phyloP scores from a whole-genome alignment of 192 early-diverging fungal species.

The Backusella mclennaniae region DNA sequence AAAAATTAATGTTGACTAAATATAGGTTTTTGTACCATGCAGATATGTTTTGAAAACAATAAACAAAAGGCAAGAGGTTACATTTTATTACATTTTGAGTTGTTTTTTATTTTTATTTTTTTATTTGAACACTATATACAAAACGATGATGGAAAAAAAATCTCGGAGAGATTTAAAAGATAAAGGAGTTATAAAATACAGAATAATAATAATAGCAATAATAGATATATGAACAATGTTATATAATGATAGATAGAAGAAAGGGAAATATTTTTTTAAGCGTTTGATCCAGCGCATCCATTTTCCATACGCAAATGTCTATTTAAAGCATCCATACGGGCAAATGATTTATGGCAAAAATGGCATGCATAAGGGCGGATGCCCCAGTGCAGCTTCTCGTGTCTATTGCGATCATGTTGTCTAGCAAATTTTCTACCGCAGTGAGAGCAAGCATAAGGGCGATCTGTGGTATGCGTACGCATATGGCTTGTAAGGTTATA shows the following conservation, averaged over 20 bases:
- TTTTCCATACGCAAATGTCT: conserved; percentile 50
- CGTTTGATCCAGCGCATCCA: conserved; percentile 18
- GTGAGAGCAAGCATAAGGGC: conserved; percentile 64
- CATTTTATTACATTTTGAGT: background rate
- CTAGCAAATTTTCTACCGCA: conserved; percentile 83
- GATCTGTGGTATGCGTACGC: conserved; percentile 69
- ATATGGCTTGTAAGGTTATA: conserved; percentile 80
- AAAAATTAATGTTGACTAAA: background rate
- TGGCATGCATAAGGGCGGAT: conserved; percentile 68
- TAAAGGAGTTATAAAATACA: background rate
- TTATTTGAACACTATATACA: background rate
- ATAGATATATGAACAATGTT: conserved; percentile 1
- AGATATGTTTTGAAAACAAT: background rate
- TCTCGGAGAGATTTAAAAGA: background rate
- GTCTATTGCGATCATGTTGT: conserved; percentile 88
- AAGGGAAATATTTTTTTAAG: background rate
- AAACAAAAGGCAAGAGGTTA: background rate
- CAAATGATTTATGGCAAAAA: conserved; percentile 70
- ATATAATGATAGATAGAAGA: background rate
- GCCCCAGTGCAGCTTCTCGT: conserved; percentile 75
- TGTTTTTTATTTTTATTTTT: background rate
- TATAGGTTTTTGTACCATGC: background rate
- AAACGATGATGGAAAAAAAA: background rate
- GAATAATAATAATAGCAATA: background rate
- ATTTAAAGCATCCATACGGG: conserved; percentile 72